Evolutionary conservation across 805 yeast species (phyloP).

Genomic region (Myxozyma mucilagina): DNA sequence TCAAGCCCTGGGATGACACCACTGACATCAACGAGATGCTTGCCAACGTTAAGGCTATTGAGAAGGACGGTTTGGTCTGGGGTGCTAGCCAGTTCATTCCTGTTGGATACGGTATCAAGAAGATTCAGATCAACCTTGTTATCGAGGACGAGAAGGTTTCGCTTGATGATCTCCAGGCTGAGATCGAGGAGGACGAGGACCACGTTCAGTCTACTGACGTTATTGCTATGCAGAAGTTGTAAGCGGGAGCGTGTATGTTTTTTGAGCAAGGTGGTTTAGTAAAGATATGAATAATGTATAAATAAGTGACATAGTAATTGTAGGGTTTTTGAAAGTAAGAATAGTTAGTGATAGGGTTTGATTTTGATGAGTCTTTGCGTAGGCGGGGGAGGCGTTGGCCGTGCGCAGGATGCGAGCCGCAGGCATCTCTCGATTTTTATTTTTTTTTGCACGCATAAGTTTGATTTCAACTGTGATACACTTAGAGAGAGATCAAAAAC

Average conservation of each 20-base stretch:
- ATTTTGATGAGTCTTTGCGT: not conserved
- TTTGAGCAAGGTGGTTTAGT: not conserved
- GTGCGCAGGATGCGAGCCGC: conserved; percentile 5
- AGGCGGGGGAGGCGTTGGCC: conserved; percentile 14
- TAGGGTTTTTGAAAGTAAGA: not conserved
- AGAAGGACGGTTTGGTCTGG: conserved; percentile 93
- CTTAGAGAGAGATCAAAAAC: no score
- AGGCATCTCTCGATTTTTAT: not conserved
- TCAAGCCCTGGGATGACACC: conserved; percentile 99
- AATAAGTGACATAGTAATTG: not conserved
- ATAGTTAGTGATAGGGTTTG: no score
- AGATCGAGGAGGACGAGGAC: conserved; percentile 93
- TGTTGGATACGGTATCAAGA: conserved; percentile 99
- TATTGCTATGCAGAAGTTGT: conserved; percentile 43
- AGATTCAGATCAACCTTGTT: conserved; percentile 97
- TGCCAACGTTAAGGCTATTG: conserved; percentile 81
- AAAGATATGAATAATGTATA: not conserved
- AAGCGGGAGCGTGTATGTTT: not conserved
- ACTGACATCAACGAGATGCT: conserved; percentile 88
- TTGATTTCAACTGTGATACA: not conserved
- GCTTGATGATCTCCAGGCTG: conserved; percentile 72
- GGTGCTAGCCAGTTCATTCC: conserved; percentile 97
- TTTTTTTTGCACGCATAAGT: not conserved
- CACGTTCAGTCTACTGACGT: conserved; percentile 98
- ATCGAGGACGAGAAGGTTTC: conserved; percentile 97